Evolutionary conservation across 1,139 yeast species (phyloP), one percentile per base, ranked within the genome.

Genomic region (Wickerhamomyces sp.): DNA sequence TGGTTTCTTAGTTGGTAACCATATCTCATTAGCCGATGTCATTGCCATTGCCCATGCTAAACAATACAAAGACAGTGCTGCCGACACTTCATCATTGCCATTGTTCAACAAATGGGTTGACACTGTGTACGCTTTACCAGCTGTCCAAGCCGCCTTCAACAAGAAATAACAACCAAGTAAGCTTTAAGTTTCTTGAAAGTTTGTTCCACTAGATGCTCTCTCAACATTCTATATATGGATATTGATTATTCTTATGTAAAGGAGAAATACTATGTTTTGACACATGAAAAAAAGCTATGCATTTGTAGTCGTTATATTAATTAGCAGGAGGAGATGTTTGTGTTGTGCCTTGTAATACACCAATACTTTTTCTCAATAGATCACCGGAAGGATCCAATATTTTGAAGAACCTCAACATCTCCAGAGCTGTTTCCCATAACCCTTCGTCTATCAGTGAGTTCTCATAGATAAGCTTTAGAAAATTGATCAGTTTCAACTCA

Each of bases 1-100:
- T 10, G 76, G 73, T 1, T 79, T 54, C 57, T 61, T 80, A 7
- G 83, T 78, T 41, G 84, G 85, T 33, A 69, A 71, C 55, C 81
- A 78, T 52, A 51, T 76, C 43, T 66, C 79, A 5, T 58, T 76
- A 47, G 81, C 84, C 14, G 86, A 80, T 58, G 55, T 79, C 42
- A 69, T 71, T 32, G 56, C 68, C 11, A 68, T 66, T 42, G 69
- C 76, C 31, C 67, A 67, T 60, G 67, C 61, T 36, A 55, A 54
- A 38, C 50, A 53, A 31, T 46, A 60, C 27, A 46, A 54, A 44
- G 68, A 60, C 2, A 55, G 72, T 48, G 73, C 71, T 44, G 42
- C 71, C 29, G 59, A 60, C 36, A 36, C 44, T 10, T 11, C 45
- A 9, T 39, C 45, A 13, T 76, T 63, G 58, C 80, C 80, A 31